Evolutionary conservation across 768 basidiomycete genomes (phyloP), one percentile per base, ranked within the genome.

Genomic region (Tulasnella calospora): DNA sequence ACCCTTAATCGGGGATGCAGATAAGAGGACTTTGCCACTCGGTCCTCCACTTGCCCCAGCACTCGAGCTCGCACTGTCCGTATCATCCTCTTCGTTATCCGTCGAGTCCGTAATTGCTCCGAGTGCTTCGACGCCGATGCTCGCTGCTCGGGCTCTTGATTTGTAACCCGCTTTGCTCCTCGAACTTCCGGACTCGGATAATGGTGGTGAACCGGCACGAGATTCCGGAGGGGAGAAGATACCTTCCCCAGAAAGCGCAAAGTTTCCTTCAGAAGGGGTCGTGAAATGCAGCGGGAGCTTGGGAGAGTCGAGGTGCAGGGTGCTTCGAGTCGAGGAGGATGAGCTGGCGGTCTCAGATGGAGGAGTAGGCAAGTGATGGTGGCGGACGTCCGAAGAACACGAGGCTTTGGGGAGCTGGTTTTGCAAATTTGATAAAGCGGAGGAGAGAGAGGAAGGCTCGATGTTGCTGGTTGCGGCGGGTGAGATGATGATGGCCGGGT

Each of bases 221-320:
- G 77, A 78, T 71, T 71, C 71, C 27, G 77, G 77, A n/a, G 77
- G 77, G 3, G 77, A 78, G 44, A 78, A 78, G 38, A 78, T 40
- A 10, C 77, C 77, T 44, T 78, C 77, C 21, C 77, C 77, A 38
- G 77, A 70, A 27, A 78, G 77, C 46, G 61, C 67, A 51, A 78
- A 38, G 57, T 76, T 76, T 33, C 69, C 77, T 72, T 78, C 77
- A 2, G 77, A 78, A 5, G 77, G 38, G 1, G 77, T 35, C 2
- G 77, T 78, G 41, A 78, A 78, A 41, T 78, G 77, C 1, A 71
- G n/a, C 19, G 77, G 77, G 44, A 78, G 41, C 19, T 46, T 57
- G 17, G 74, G 74, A 13, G 33, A 35, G 19, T 55, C 46, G 33
- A 46, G 36, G 36, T 38, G 3, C 44, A 46, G 12, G 15, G 71